These are phyloP conservation scores for Colletotrichum liriopes DNA, from an alignment of 2,329 filamentous ascomycete genomes.

Conservation along the genomic window DNA sequence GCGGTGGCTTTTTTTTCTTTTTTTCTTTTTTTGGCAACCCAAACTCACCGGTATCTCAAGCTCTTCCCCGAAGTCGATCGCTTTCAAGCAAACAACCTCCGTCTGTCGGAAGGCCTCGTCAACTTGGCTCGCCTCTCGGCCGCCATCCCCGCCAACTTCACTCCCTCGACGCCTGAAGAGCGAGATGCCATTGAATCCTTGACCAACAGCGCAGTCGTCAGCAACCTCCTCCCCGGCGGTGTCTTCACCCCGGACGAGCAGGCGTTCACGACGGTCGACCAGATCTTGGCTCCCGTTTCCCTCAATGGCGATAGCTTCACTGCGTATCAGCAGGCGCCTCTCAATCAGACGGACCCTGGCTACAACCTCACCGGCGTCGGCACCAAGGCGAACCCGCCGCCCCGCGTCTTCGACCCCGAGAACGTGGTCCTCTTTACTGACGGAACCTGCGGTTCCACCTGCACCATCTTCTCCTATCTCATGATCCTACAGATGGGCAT, in stretches of 20 bases:
- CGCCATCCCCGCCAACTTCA: constrained; percentile 48
- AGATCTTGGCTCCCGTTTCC: constrained; percentile 52
- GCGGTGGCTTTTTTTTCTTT: constrained; percentile 51
- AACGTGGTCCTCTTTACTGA: constrained; percentile 70
- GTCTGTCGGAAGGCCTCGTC: constrained; percentile 63
- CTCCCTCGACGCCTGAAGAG: constrained; percentile 55
- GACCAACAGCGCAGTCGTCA: constrained; percentile 60
- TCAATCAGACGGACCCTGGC: constrained; percentile 50
- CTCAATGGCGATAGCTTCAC: constrained; percentile 66
- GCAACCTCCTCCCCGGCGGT: constrained; percentile 62
- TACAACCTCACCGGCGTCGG: constrained; percentile 62
- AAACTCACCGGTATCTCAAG: constrained; percentile 26
- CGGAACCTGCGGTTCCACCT: constrained; percentile 69
- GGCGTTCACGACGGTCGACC: constrained; percentile 49
- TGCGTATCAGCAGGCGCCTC: constrained; percentile 59
- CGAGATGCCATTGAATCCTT: constrained; percentile 62
- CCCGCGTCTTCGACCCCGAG: constrained; percentile 65
- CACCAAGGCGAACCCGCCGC: constrained; percentile 56
- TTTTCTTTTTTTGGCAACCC: neutral
- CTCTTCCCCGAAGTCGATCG: constrained; percentile 67
- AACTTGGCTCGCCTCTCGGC: constrained; percentile 58
- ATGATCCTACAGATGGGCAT: constrained; percentile 66
- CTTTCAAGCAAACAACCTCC: constrained; percentile 66
- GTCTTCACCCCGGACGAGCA: constrained; percentile 62
- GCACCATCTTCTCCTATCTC: constrained; percentile 69